Evolutionary conservation across 2,329 filamentous ascomycete species (phyloP), one percentile per base, ranked within the genome.

Genomic region (Aspergillus japonicus): DNA sequence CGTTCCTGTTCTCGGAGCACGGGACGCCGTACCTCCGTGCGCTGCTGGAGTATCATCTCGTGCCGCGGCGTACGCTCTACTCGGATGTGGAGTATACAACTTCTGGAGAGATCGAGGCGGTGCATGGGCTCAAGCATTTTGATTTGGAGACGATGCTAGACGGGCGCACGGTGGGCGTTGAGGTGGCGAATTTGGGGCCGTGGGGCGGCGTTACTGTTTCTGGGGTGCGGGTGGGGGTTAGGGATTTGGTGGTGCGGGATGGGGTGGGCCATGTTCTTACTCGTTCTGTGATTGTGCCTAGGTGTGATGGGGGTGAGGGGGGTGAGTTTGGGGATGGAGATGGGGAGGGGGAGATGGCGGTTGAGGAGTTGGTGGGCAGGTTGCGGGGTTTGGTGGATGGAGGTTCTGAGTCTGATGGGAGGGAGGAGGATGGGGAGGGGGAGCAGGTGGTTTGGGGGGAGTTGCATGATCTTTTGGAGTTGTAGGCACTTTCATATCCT

Each of bases 1-100:
- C 87, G 23, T 97, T 96, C 82, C 81, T 97, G 4, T 97, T 97
- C 82, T 90, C 89, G 60, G 80, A 85, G 29, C 84, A 82, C 55
- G 93, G 93, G 1, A 80, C 83, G 64, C 88, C 88, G 73, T 96
- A 91, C 72, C 83, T 97, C 19, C 86, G 85, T 65, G 91, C 91
- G 0, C 79, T 96, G 50, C 80, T 96, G 16, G 81, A 91, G 78
- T 96, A 96, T 72, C 90, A 94, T 69, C 82, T 93, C 52, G 89
- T 89, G 1, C 83, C 87, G 47, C 86, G 90, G 69, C 83, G 87
- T 60, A 93, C 90, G 0, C 78, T 96, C 0, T 97, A 96, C 80
- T 91, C 89, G 5, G 93, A 96, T 71, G 60, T 66, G 3, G 51
- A 69, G 19, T 90, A 88, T 71, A 95, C 92, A 78, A 82, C 82